Evolutionary conservation across 345 rosid genomes (phyloP), one percentile per base, ranked within the genome.

Genomic region (Eucalyptus curtisii): DNA sequence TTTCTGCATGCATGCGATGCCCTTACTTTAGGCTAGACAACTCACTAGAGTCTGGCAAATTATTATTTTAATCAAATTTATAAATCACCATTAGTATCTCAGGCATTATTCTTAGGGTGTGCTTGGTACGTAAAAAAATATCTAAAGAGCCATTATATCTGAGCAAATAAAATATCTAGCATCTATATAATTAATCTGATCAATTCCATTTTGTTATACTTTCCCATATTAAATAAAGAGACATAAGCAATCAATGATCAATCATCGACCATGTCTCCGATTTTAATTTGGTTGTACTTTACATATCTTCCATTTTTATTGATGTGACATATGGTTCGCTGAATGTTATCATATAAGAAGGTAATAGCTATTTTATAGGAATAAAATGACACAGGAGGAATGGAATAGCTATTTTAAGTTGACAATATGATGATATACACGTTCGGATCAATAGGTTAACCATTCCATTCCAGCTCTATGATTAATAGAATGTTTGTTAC

Each of bases 1-100:
- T 52, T 90, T 91, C 95, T 91, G 90, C 87, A 50, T 30, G 87
- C 22, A 37, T 16, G 87, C 40, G 24, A 14, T 30, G 86, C 42
- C 55, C 87, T 44, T 37, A 86, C 40, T 49, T 49, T 31, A 86
- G 25, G 44, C 47, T 61, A 61, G 33, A 61, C 68, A 61, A 61
- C 68, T 61, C 68, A 30, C 68, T 33, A 61, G 33, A 61, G 31
- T 61, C 8, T 61, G 68, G 68, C 30, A 66, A 19, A 31, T 4
- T 66, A 37, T 37, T 37, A 19, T 71, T 68, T 68, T 0, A 61
- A n/a, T 9, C 76, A 42, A 86, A 13, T 19, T 53, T 55, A 55
- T 55, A 24, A 55, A 24, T 55, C 61, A 61, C n/a, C 40, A 59
- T 31, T 15, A 49, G 9, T 22, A 4, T 79, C 11, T 9, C 59